Evolutionary conservation across 768 basidiomycete genomes (phyloP), one percentile per base, ranked within the genome.

Genomic region (Xanthoconium stramineum): DNA sequence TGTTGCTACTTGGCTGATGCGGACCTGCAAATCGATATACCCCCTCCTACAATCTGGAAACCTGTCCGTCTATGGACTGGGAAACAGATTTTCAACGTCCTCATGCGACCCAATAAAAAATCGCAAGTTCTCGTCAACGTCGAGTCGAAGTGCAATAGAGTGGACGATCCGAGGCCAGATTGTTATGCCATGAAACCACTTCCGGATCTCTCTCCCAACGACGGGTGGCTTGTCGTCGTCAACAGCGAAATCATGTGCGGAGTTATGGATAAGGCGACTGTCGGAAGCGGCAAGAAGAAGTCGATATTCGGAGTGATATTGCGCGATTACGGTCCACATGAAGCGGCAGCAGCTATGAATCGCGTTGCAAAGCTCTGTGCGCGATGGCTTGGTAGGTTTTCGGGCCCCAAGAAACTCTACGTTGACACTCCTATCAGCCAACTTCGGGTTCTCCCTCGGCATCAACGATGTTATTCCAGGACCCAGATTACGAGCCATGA

Each of bases 161-260:
- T 85, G 72, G 85, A 92, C 60, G 88, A 91, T 61, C 85, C 89
- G 8, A 80, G 84, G 59, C 65, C 79, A 11, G 78, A 78, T 30
- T 91, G 86, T 62, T 83, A 87, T 4, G 75, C 81, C 42, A 83
- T 83, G 75, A 82, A 79, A 49, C 81, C 83, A 3, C 84, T 84
- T 40, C 80, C 83, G 15, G 97, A 99, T 64, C 79, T 99, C 70
- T 89, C 91, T 11, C 95, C 96, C 0, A 98, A 99, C 66, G 97
- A 99, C 63, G 96, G 96, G 1, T 98, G 92, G 86, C 82, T 99
- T 29, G 97, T 99, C 44, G 85, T 99, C 52, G 85, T 94, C 59
- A 99, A 98, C 70, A 94, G 91, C 67, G 95, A 99, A 73, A 93
- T 99, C 64, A 99, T 98, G 94, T 98, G 95, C 65, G 97, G 97